Conservation (phyloP, 257 asterid species). For the Buddleja alternifolia region DNA sequence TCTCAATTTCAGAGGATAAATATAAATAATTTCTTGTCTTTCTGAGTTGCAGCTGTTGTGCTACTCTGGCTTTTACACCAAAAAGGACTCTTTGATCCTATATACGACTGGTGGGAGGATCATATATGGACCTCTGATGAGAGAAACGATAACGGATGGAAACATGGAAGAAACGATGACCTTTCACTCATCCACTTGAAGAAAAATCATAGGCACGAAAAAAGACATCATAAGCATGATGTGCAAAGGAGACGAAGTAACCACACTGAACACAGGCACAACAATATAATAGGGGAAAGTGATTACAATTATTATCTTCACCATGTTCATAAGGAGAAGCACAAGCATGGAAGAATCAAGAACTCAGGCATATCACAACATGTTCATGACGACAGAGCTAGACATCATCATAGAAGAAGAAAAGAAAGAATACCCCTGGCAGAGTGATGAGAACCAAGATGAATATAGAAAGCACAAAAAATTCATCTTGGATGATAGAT, state of each 20-base stretch:
- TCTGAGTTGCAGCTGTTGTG: slow-evolving; percentile 60
- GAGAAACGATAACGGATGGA: slow-evolving; percentile 30
- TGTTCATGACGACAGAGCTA: slow-evolving; percentile 36
- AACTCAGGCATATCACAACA: slow-evolving; percentile 40
- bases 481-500: slow-evolving; percentile 24
- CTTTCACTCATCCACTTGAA: slow-evolving; percentile 33
- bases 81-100: slow-evolving; percentile 83
- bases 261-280: slow-evolving; percentile 40
- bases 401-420: slow-evolving; percentile 48
- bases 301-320: slow-evolving; percentile 66
- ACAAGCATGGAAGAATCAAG: slow-evolving; percentile 57
- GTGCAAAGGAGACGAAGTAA: slow-evolving; percentile 41
- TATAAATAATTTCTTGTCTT: slow-evolving; percentile 11
- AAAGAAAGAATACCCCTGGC: slow-evolving; percentile 41
- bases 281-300: slow-evolving; percentile 42
- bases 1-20: background rate
- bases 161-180: slow-evolving; percentile 36
- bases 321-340: slow-evolving; percentile 75
- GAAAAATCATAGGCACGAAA: slow-evolving; percentile 47
- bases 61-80: slow-evolving; percentile 87
- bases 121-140: slow-evolving; percentile 52
- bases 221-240: slow-evolving; percentile 50
- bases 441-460: slow-evolving; percentile 33
- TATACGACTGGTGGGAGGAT: slow-evolving; percentile 98
- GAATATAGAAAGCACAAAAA: slow-evolving; percentile 32